These are phyloP conservation scores for Fagopyrum esculentum DNA, from an alignment of 148 eudicot species.

Conservation along the genomic window DNA sequence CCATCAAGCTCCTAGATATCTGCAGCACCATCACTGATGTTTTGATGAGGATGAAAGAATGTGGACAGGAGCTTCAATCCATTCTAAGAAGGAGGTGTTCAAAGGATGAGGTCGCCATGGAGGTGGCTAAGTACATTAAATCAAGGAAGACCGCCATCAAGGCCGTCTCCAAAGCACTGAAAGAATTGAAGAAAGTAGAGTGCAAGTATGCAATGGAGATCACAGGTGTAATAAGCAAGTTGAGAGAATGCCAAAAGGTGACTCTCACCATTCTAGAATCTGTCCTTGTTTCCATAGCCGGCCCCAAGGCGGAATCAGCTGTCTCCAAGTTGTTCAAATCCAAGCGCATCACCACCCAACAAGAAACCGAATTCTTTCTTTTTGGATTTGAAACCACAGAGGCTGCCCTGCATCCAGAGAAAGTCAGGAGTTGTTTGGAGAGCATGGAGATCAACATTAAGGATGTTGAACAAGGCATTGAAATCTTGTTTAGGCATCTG, in stretches of 20 bases:
- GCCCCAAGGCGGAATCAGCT: not conserved
- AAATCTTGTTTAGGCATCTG: slow-evolving; percentile 6
- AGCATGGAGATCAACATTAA: not conserved
- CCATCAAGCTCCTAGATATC: slow-evolving; percentile 28
- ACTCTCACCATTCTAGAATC: slow-evolving; percentile 3
- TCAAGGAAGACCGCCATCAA: not conserved
- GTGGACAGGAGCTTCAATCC: slow-evolving; percentile 27
- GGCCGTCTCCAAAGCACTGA: not conserved
- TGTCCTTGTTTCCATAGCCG: not conserved
- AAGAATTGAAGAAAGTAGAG: slow-evolving; percentile 11
- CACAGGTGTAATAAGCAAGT: not conserved
- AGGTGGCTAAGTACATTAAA: slow-evolving; percentile 2
- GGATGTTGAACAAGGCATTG: not conserved
- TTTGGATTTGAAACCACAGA: not conserved
- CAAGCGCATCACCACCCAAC: not conserved
- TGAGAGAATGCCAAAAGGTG: slow-evolving; percentile 1
- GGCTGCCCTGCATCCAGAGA: too few species aligned
- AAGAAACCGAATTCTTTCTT: not conserved
- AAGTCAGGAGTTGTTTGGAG: not conserved
- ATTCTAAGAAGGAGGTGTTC: slow-evolving; percentile 24
- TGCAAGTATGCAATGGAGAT: not conserved
- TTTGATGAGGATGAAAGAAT: slow-evolving; percentile 20
- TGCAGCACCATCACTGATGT: slow-evolving; percentile 26
- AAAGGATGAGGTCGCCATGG: slow-evolving; percentile 13
- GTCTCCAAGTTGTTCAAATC: slow-evolving; percentile 7